Evolutionary conservation across 805 yeast species (phyloP), one percentile per base, ranked within the genome.

Genomic region (Candida mattraensis): DNA sequence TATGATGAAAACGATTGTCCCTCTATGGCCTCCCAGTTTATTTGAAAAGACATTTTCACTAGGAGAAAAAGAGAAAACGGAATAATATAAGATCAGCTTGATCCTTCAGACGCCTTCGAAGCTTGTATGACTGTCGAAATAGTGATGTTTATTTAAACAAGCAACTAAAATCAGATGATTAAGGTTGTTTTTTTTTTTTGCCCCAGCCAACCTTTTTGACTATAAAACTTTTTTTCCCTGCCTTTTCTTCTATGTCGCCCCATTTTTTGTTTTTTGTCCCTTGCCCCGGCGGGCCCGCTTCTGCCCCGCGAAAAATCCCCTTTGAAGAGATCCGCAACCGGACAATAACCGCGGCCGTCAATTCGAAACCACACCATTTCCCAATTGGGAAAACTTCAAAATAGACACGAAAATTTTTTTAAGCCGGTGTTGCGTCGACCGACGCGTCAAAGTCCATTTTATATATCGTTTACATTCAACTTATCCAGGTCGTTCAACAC

Each of bases 11-110:
- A 66, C 20, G 80, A 70, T 33, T 78, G 80, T 39, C 79, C 71
- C 45, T 85, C 87, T 25, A 86, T 69, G 7, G 85, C 70, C 42
- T 74, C 72, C 95, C 95, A 86, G 59, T 81, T 76, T 45, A 85
- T 80, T 42, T 80, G 75, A 53, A 87, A 84, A 6, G 93, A 83
- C 94, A 85, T 85, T 8, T 20, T 18, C 11, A 24, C n/a, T n/a
- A n/a, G n/a, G n/a, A n/a, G n/a, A 19, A 17, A 26, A 21, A 19
- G 37, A 30, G 24, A 18, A 24, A 29, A 29, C 5, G 18, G 18
- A 20, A 36, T 15, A 36, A 36, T n/a, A 25, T 11, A 22, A 12
- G 14, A 12, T 25, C 30, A 24, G 39, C 33, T 28, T n/a, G n/a
- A n/a, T n/a, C n/a, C n/a, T n/a, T n/a, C n/a, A n/a, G n/a, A n/a